Conservation (phyloP, 352 stramenopile species). For the Phytophthora lateralis region DNA sequence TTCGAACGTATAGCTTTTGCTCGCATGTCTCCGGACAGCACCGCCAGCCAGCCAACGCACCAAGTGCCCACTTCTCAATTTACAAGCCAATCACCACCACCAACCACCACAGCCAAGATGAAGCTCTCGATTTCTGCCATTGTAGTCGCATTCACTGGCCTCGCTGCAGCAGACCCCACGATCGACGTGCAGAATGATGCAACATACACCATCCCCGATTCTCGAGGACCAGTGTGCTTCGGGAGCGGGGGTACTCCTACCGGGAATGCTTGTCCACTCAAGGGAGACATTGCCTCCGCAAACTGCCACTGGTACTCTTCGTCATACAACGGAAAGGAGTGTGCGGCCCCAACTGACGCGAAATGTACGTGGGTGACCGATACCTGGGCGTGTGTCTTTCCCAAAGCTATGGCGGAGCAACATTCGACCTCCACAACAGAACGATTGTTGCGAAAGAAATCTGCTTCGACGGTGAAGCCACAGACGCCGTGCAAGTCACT, state of each 20-base stretch:
- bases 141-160: background rate
- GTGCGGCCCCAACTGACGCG: constrained; percentile 27
- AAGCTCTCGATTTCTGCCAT: background rate
- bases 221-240: constrained; percentile 38
- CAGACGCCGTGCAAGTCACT: background rate
- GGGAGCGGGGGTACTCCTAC: constrained; percentile 27
- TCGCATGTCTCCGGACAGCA: no score
- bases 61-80: constrained; percentile 3
- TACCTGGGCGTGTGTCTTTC: constrained; percentile 27
- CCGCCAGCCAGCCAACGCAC: no score
- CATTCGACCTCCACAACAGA: constrained; percentile 1
- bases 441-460: background rate
- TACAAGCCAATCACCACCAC: background rate
- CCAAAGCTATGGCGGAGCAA: constrained; percentile 17
- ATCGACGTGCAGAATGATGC: constrained; percentile 34
- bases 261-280: constrained; percentile 41
- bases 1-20: no score
- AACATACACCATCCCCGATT: constrained; percentile 40
- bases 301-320: constrained; percentile 38
- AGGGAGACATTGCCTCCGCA: constrained; percentile 30
- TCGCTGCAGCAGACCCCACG: background rate
- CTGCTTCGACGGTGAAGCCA: background rate
- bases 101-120: background rate
- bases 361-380: constrained; percentile 29
- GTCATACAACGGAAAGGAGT: constrained; percentile 33